Conservation (phyloP, 192 early-diverging fungal species). For the Mortierella claussenii region DNA sequence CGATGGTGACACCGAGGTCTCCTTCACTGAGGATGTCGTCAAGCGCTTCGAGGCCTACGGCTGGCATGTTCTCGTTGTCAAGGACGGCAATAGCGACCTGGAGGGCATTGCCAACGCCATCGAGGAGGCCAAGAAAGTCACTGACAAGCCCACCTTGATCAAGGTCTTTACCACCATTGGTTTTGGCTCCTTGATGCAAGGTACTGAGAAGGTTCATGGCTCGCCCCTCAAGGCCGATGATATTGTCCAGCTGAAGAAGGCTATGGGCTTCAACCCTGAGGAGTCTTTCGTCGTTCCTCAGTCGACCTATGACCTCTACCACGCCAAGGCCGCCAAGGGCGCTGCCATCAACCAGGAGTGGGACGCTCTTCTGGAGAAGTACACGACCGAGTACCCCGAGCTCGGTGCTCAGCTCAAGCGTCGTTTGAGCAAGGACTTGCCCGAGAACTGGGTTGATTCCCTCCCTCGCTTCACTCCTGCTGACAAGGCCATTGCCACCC, state of each 20-base stretch:
- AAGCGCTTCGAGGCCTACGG: constrained; percentile 94
- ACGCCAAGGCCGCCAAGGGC: constrained; percentile 64
- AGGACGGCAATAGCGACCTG: constrained; percentile 87
- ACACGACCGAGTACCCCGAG: constrained; percentile 77
- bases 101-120: constrained; percentile 80
- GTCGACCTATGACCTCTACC: constrained; percentile 68
- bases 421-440: constrained; percentile 79
- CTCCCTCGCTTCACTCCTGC: constrained; percentile 86
- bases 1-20: constrained; percentile 86
- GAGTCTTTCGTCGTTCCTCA: constrained; percentile 78
- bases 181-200: constrained; percentile 88
- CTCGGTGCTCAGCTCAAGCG: constrained; percentile 80
- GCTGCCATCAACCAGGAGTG: constrained; percentile 76
- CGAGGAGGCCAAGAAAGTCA: constrained; percentile 83
- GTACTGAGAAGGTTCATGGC: constrained; percentile 95
- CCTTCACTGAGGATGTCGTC: constrained; percentile 95
- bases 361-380: constrained; percentile 78
- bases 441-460: constrained; percentile 74
- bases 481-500: constrained; percentile 87
- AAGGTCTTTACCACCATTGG: constrained; percentile 94
- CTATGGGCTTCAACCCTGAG: constrained; percentile 86
- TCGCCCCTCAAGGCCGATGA: constrained; percentile 84
- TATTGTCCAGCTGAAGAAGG: constrained; percentile 82
- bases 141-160: constrained; percentile 91
- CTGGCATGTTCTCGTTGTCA: constrained; percentile 87